These are phyloP conservation scores for Pseudogymnoascus sp. DNA, from an alignment of 2,329 filamentous ascomycete species.

Conservation along the genomic window DNA sequence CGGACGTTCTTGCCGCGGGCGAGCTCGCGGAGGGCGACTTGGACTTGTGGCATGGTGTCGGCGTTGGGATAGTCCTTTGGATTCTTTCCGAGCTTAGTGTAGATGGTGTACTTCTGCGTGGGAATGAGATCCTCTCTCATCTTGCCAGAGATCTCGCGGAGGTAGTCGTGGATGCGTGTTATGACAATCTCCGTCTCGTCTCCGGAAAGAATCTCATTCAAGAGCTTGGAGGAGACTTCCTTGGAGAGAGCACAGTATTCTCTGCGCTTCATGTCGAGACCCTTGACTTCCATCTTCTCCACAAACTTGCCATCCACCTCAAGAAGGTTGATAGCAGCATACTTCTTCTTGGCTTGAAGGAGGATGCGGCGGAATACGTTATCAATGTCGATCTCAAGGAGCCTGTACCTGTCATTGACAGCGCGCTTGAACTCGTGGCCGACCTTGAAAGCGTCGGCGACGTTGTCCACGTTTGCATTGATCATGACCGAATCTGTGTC, in stretches of 20 bases:
- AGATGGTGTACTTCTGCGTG: slow-evolving; percentile 88
- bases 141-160: slow-evolving; percentile 72
- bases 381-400: slow-evolving; percentile 96
- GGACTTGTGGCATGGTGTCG: slow-evolving; percentile 92
- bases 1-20: slow-evolving; percentile 80
- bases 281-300: slow-evolving; percentile 96
- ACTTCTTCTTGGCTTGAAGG: slow-evolving; percentile 98
- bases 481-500: slow-evolving; percentile 99
- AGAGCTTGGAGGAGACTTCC: slow-evolving; percentile 79
- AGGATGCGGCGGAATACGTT: slow-evolving; percentile 91
- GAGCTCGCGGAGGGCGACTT: slow-evolving; percentile 84
- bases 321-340: slow-evolving; percentile 89
- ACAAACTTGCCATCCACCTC: slow-evolving; percentile 82
- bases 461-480: slow-evolving; percentile 93
- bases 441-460: slow-evolving; percentile 81
- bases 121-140: slow-evolving; percentile 77
- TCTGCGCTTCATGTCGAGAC: slow-evolving; percentile 93
- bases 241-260: slow-evolving; percentile 96
- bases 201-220: slow-evolving; percentile 92
- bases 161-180: slow-evolving; percentile 84
- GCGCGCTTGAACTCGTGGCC: slow-evolving; percentile 91
- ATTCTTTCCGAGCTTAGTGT: slow-evolving; percentile 90
- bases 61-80: slow-evolving; percentile 91
- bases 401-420: slow-evolving; percentile 86
- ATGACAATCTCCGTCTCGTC: slow-evolving; percentile 85